Evolutionary conservation across 805 yeast species (phyloP), one percentile per base, ranked within the genome.

Genomic region (Saccharomycopsis selenospora): DNA sequence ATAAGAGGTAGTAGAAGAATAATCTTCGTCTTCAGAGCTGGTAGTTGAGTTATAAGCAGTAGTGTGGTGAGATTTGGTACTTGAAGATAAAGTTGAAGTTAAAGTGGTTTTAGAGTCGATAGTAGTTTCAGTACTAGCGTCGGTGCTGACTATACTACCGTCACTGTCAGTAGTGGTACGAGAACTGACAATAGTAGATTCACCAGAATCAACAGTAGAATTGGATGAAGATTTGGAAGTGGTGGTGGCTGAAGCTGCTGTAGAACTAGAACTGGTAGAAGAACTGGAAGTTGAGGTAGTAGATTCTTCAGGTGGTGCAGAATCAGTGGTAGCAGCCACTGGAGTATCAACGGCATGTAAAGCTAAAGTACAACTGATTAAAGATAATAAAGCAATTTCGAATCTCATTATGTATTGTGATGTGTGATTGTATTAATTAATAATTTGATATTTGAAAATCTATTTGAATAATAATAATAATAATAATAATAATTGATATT

Each of bases 271-370:
- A 14, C 5, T 14, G 38, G 38, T 33, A 6, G 48, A 26, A 11
- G 36, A 18, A 4, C n/a, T 24, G 11, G 50, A 8, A n/a, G 40
- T 25, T 6, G 33, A 18, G 42, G 25, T 38, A 8, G 26, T 27
- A 27, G 47, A 22, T 25, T 51, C 24, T 33, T 27, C 36, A 7
- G 26, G 8, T 7, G 49, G 49, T 10, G 33, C 45, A 4, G 14
- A 5, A 14, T 33, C 27, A 11, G 45, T 41, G n/a, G 49, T 46
- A 3, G 44, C 45, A 17, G 33, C 49, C 26, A 40, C 49, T 27
- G 49, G 49, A 23, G 45, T 46, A 43, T 46, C 49, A 14, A 46
- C 49, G 3, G 49, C 49, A 22, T 46, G 49, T 25, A 17, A 17
- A 6, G 49, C 49, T 3, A 24, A 28, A 26, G 45, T 14, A 20